Evolutionary conservation across 2,329 filamentous ascomycete genomes (phyloP), one percentile per base, ranked within the genome.

Genomic region (Epichloe baconii): DNA sequence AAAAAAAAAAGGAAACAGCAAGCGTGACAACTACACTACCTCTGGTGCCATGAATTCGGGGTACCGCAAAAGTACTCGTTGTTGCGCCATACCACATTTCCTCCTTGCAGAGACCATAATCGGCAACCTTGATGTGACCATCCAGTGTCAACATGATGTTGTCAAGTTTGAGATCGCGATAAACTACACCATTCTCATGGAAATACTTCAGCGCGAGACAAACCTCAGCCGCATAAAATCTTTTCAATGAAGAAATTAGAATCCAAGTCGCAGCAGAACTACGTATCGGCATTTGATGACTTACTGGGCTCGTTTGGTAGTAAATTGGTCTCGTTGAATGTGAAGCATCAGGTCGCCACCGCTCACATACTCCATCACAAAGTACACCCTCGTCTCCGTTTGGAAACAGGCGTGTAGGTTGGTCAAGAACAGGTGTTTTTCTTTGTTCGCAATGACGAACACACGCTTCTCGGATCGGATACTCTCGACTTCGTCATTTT

Each of bases 31-130:
- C 6, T 4, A 12, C 21, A 62, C 74, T 76, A 94, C 88, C 76
- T 98, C 93, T 8, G 93, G 93, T 8, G 93, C 93, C 93, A 98
- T 98, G 59, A 98, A 98, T 66, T 98, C 93, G 15, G 93, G n/a
- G 93, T 98, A 68, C 93, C 93, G 66, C 93, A 98, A 74, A 98
- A 7, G 93, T 98, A 71, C 90, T 91, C 0, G 93, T 98, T 2
- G 87, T 96, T 51, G 87, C 91, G 43, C 89, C 89, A 65, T 94
- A 98, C 90, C 91, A 98, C 93, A 98, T 98, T 61, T 98, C 90
- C 66, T 98, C 93, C 71, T 98, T 98, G 74, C 94, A 98, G 47
- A 98, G 80, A 80, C 93, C 93, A 66, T 95, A 98, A 77, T 98
- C 93, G 49, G 80, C 93, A 75, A 98, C 89, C 77, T 97, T 97